These are phyloP conservation scores for Pilasporangium apinafurcum DNA, from an alignment of 352 stramenopile species.

Conservation along the genomic window DNA sequence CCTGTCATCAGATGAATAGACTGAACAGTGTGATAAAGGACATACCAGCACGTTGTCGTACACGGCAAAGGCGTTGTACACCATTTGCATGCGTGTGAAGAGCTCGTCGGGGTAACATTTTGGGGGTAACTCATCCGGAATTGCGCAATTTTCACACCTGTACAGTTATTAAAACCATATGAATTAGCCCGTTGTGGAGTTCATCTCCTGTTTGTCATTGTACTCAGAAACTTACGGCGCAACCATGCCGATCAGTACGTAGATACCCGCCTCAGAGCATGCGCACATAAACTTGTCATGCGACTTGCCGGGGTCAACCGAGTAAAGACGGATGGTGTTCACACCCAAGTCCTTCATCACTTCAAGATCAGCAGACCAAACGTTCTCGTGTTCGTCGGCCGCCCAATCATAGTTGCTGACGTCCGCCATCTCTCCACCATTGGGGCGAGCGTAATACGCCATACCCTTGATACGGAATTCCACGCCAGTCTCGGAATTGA, in stretches of 20 bases:
- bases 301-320: constrained; percentile 44
- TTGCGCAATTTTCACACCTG: constrained; percentile 32
- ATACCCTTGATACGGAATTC: constrained; percentile 70
- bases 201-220: no score
- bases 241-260: constrained; percentile 42
- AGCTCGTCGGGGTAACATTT: constrained; percentile 40
- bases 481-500: constrained; percentile 34
- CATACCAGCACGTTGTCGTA: constrained; percentile 45
- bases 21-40: background rate
- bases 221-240: constrained; percentile 15
- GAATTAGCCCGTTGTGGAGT: constrained; percentile 1
- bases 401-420: constrained; percentile 57
- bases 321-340: constrained; percentile 69
- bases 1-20: background rate
- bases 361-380: constrained; percentile 45
- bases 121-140: constrained; percentile 21
- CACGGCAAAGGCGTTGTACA: constrained; percentile 51
- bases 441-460: constrained; percentile 66
- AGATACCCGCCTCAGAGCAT: constrained; percentile 36
- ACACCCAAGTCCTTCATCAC: constrained; percentile 55
- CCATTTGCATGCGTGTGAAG: constrained; percentile 28
- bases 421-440: constrained; percentile 29
- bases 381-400: constrained; percentile 40
- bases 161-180: no score
- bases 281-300: constrained; percentile 81